phyloP scores from a whole-genome alignment of 148 eudicot species.

The Agrostemma githago region DNA sequence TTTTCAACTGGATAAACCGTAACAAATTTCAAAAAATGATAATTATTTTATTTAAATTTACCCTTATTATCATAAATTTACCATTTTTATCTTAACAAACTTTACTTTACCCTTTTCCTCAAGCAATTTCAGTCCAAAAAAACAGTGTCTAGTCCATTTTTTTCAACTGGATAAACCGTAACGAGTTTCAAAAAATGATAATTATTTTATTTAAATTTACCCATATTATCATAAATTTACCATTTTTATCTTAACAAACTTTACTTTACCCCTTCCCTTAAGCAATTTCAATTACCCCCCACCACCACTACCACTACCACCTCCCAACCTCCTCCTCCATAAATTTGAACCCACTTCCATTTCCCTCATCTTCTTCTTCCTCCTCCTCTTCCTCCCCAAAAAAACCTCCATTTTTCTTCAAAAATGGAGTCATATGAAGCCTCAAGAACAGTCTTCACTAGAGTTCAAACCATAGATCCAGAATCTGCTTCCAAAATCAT shows the following conservation, averaged over 20 bases:
- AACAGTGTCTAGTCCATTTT: too few species aligned
- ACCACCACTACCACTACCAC: not conserved
- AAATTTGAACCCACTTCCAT: slow-evolving; percentile 23
- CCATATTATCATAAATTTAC: slow-evolving; percentile 12
- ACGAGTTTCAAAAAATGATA: too few species aligned
- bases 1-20: too few species aligned
- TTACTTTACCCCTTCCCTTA: not conserved
- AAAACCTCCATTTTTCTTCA: not conserved
- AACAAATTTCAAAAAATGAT: not conserved
- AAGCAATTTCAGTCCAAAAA: too few species aligned
- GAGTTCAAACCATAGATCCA: slow-evolving; percentile 62
- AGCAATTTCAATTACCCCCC: slow-evolving; percentile 7
- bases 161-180: too few species aligned
- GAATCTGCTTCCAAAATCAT: slow-evolving; percentile 69
- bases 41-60: too few species aligned
- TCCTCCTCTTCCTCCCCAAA: not conserved
- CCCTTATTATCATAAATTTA: not conserved
- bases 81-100: too few species aligned
- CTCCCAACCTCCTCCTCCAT: not conserved
- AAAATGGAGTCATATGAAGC: slow-evolving; percentile 72
- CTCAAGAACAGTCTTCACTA: slow-evolving; percentile 42
- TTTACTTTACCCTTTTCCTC: too few species aligned
- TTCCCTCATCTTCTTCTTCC: slow-evolving; percentile 10
- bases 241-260: slow-evolving; percentile 25
- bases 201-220: not conserved